Evolutionary conservation across 2,329 filamentous ascomycete species (phyloP).

Genomic region (Phaeoacremonium minimum): DNA sequence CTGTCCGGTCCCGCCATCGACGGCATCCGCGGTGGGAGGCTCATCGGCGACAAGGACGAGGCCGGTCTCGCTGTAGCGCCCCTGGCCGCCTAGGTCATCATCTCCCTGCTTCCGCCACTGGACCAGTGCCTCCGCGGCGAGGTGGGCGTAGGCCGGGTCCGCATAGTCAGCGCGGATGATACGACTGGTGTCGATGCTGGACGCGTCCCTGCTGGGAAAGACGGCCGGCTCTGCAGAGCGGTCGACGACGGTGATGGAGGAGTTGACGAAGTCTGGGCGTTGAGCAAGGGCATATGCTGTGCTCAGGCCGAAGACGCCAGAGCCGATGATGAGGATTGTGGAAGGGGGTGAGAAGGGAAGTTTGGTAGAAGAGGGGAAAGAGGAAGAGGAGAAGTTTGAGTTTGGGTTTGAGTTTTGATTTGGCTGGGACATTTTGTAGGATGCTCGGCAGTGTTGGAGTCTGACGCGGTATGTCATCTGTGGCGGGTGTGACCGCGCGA

Average conservation of each 20-base stretch:
- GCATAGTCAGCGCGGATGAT: constrained; percentile 76
- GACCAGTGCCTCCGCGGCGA: constrained; percentile 67
- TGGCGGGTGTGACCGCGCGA: no score
- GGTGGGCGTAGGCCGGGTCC: constrained; percentile 67
- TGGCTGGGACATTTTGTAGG: not conserved
- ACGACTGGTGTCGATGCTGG: constrained; percentile 59
- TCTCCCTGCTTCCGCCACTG: constrained; percentile 61
- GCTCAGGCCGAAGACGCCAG: constrained; percentile 59
- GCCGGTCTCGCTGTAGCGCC: constrained; percentile 67
- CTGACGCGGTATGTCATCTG: no score
- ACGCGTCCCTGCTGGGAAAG: constrained; percentile 56
- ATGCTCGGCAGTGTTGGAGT: no score
- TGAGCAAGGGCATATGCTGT: constrained; percentile 65
- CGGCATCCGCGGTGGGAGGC: not conserved
- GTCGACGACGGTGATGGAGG: constrained; percentile 57
- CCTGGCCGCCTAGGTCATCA: constrained; percentile 51
- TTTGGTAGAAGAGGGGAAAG: constrained; percentile 8
- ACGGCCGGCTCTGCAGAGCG: constrained; percentile 37
- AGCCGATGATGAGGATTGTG: constrained; percentile 64
- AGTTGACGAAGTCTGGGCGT: constrained; percentile 49
- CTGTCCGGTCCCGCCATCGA: constrained; percentile 10
- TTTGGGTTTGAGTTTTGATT: not conserved
- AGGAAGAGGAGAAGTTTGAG: constrained; percentile 2
- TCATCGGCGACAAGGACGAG: constrained; percentile 59
- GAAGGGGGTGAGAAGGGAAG: constrained; percentile 24